Percentiles rank a stretch among this genome's conserved stretches.
phyloP scores from a whole-genome alignment of 2,329 filamentous ascomycete genomes.

The Phyllosticta citrichinensis region DNA sequence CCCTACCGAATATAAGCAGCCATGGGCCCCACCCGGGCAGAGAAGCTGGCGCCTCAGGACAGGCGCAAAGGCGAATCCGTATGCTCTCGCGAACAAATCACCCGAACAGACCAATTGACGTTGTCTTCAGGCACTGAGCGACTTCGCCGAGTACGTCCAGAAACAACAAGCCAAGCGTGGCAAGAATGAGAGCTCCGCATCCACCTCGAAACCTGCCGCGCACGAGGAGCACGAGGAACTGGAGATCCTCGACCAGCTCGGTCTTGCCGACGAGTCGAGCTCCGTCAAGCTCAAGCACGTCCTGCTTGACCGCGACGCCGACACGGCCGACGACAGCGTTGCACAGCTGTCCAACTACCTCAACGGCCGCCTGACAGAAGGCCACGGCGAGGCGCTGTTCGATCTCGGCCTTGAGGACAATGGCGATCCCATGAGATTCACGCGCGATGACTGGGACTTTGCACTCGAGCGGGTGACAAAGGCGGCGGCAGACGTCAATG shows the following conservation, averaged over 20 bases:
- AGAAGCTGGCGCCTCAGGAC: slow-evolving; percentile 62
- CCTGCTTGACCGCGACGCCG: slow-evolving; percentile 45
- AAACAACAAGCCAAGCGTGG: slow-evolving; percentile 70
- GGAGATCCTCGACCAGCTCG: slow-evolving; percentile 73
- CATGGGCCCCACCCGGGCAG: slow-evolving; percentile 26
- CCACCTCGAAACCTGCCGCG: slow-evolving; percentile 12
- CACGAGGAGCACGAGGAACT: slow-evolving; percentile 74
- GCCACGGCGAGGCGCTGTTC: slow-evolving; percentile 80
- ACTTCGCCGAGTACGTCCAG: slow-evolving; percentile 96
- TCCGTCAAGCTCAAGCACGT: slow-evolving; percentile 62
- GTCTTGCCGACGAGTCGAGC: slow-evolving; percentile 59
- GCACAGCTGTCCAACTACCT: slow-evolving; percentile 57
- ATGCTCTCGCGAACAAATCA: slow-evolving; percentile 24
- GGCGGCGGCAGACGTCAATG: slow-evolving; percentile 54
- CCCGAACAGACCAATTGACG: neutral
- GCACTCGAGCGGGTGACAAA: slow-evolving; percentile 57
- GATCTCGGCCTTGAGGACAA: slow-evolving; percentile 87
- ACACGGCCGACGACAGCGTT: slow-evolving; percentile 48
- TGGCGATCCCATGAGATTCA: slow-evolving; percentile 73
- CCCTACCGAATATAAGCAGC: neutral
- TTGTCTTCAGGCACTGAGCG: slow-evolving; percentile 62
- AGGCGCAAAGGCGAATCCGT: slow-evolving; percentile 80
- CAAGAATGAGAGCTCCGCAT: slow-evolving; percentile 17
- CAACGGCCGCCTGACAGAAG: slow-evolving; percentile 63
- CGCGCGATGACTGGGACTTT: slow-evolving; percentile 61